Evolutionary conservation across 495 filamentous ascomycete genomes (phyloP).

Genomic region (Trypethelium eluteriae): DNA sequence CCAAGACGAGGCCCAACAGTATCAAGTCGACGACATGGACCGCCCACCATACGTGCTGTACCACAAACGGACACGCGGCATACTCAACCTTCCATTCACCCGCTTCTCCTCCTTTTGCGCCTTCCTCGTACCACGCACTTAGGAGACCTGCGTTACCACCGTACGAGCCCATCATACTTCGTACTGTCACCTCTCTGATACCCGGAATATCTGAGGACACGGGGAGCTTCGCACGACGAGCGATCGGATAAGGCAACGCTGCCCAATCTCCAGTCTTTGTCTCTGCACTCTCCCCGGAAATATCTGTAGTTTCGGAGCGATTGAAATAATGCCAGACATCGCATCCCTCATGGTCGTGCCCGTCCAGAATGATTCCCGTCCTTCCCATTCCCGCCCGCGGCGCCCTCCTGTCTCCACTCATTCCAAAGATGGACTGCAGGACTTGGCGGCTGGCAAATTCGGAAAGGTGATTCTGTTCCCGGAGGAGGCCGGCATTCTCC

Average conservation of each 20-base stretch:
- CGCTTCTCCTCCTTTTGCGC: conserved; percentile 18
- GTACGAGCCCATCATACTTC: conserved; percentile 98
- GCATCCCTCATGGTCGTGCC: conserved; percentile 92
- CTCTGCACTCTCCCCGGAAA: conserved; percentile 4
- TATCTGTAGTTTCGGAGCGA: conserved; percentile 24
- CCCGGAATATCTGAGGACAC: conserved; percentile 38
- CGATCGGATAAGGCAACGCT: conserved; percentile 3
- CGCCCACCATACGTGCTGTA: conserved; percentile 91
- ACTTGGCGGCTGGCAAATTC: conserved; percentile 57
- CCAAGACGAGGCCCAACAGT: conserved; percentile 16
- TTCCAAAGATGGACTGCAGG: conserved; percentile 70
- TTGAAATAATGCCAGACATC: conserved; percentile 76
- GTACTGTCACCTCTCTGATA: conserved; percentile 82
- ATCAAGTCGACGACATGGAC: conserved; percentile 51
- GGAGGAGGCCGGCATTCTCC: conserved; percentile 58
- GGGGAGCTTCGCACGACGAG: conserved; percentile 28
- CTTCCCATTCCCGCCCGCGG: conserved; percentile 52
- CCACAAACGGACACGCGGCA: conserved; percentile 64
- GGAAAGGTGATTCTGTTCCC: conserved; percentile 87
- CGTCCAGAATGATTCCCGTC: conserved; percentile 72
- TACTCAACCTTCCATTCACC: conserved; percentile 76
- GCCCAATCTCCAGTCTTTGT: not conserved
- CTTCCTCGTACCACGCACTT: conserved; percentile 77
- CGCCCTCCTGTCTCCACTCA: conserved; percentile 52
- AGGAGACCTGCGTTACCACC: conserved; percentile 82